Conservation (phyloP, 2,329 filamentous ascomycete species). For the Ophiostoma australiae region DNA sequence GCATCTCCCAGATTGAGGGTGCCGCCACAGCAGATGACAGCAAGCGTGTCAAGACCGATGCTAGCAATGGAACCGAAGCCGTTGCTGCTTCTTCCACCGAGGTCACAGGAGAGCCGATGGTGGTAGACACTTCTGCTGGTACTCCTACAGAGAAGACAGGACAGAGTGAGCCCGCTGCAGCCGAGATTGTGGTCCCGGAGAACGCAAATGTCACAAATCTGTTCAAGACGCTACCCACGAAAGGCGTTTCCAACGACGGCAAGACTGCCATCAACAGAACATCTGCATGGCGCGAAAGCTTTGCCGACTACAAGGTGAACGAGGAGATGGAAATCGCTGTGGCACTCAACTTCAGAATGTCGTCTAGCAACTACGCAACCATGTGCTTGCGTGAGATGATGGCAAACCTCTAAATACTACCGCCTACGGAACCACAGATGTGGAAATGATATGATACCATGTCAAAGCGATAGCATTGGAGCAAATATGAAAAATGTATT, state of each 20-base stretch:
- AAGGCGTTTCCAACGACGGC: neutral
- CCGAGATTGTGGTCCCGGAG: neutral
- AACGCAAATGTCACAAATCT: slow-evolving; percentile 21
- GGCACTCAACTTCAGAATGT: slow-evolving; percentile 37
- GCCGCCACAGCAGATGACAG: slow-evolving; percentile 36
- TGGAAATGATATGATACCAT: neutral
- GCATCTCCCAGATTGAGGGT: slow-evolving; percentile 8
- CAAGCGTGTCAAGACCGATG: slow-evolving; percentile 40
- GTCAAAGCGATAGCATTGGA: neutral
- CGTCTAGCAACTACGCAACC: slow-evolving; percentile 38
- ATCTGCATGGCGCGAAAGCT: slow-evolving; percentile 22
- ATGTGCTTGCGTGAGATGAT: slow-evolving; percentile 38
- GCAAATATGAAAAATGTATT: neutral
- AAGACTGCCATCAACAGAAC: slow-evolving; percentile 27
- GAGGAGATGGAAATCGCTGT: slow-evolving; percentile 36
- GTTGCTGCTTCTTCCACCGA: neutral
- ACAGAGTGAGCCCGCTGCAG: neutral
- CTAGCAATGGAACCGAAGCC: neutral
- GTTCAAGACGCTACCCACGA: slow-evolving; percentile 19
- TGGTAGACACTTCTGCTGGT: slow-evolving; percentile 1
- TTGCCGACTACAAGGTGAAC: slow-evolving; percentile 18
- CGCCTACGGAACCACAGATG: neutral
- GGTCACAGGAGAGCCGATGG: slow-evolving; percentile 11
- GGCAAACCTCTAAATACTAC: slow-evolving; percentile 19
- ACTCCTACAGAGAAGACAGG: neutral